Evolutionary conservation across 352 stramenopile genomes (phyloP).

Genomic region (Pythium guiyangense): DNA sequence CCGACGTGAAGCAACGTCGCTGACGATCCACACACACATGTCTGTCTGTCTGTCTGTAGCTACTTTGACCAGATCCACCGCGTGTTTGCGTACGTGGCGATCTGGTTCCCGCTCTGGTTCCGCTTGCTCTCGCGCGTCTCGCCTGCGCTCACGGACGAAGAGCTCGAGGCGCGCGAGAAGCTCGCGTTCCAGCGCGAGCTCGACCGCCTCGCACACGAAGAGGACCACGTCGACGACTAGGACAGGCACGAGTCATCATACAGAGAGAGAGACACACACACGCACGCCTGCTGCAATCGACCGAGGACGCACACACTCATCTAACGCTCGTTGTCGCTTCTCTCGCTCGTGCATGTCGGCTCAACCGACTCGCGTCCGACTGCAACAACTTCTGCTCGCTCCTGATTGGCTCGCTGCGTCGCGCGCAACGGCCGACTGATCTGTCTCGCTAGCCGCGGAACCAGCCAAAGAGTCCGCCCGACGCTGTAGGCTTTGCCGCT

Average conservation of each 20-base stretch:
- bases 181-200: conserved; percentile 48
- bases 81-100: conserved; percentile 69
- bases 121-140: conserved; percentile 63
- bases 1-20: neutral
- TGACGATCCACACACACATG: neutral
- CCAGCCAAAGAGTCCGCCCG: conserved; percentile 67
- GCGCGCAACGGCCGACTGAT: no score
- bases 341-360: neutral
- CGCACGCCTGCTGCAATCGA: neutral
- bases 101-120: conserved; percentile 83
- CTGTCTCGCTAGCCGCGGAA: conserved; percentile 28
- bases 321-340: neutral
- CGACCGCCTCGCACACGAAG: conserved; percentile 31
- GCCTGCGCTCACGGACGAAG: conserved; percentile 53
- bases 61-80: conserved; percentile 72
- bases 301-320: no score
- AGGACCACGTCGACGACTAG: conserved; percentile 34
- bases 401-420: neutral
- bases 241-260: neutral
- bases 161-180: conserved; percentile 42
- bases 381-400: neutral
- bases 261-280: no score
- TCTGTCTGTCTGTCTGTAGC: conserved; percentile 18
- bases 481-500: conserved; percentile 23
- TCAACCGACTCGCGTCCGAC: neutral